Evolutionary conservation across 2,329 filamentous ascomycete species (phyloP).

Genomic region (Fusarium sp.): DNA sequence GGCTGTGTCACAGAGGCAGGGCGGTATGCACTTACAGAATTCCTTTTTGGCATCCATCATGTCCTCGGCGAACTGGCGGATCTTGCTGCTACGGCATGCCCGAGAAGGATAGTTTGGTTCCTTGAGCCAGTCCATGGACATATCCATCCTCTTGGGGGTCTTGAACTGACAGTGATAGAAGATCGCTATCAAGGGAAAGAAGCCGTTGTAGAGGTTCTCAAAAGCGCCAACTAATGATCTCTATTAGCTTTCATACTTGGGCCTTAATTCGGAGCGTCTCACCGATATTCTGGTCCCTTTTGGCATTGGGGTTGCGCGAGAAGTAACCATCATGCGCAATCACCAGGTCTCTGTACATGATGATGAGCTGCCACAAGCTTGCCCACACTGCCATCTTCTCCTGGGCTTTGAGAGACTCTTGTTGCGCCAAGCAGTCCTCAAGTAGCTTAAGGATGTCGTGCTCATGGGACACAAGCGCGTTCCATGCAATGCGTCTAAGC

Average conservation of each 20-base stretch:
- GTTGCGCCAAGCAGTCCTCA: conserved; percentile 52
- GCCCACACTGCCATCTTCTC: conserved; percentile 58
- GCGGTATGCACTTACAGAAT: conserved; percentile 47
- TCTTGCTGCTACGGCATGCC: conserved; percentile 42
- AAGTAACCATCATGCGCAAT: conserved; percentile 45
- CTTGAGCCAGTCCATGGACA: conserved; percentile 52
- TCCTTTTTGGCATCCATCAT: conserved; percentile 48
- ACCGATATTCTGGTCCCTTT: conserved; percentile 40
- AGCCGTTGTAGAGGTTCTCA: conserved; percentile 45
- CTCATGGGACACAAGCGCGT: conserved; percentile 50
- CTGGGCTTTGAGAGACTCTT: conserved; percentile 50
- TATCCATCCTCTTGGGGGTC: conserved; percentile 53
- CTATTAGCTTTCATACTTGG: conserved; percentile 18
- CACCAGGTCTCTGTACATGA: conserved; percentile 58
- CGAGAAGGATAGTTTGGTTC: conserved; percentile 40
- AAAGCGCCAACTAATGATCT: conserved; percentile 34
- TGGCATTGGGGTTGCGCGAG: conserved; percentile 34
- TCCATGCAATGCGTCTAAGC: conserved; percentile 52
- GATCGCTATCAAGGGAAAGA: conserved; percentile 51
- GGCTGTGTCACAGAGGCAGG: background rate
- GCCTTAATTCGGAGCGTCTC: conserved; percentile 13
- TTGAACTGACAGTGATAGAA: conserved; percentile 55
- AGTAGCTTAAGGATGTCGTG: conserved; percentile 53
- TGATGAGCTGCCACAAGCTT: conserved; percentile 59
- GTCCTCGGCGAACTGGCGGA: conserved; percentile 45